These are phyloP conservation scores for Lepidium sativum DNA, from an alignment of 345 rosid genomes.

Conservation along the genomic window DNA sequence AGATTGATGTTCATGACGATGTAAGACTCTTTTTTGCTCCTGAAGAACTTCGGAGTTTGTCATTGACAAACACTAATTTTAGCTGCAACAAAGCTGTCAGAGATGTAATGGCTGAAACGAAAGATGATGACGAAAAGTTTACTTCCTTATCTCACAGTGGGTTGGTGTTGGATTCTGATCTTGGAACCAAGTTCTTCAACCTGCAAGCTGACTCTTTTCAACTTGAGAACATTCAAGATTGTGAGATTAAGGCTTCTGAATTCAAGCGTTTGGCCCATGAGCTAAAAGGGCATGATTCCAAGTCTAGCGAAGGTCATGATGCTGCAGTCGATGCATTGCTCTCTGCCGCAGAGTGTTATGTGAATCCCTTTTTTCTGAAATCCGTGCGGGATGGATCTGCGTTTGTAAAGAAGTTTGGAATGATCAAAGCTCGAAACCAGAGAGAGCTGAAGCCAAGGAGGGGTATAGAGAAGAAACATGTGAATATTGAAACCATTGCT, in stretches of 20 bases:
- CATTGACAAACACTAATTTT: slow-evolving; percentile 29
- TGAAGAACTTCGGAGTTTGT: slow-evolving; percentile 40
- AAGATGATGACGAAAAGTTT: slow-evolving; percentile 26
- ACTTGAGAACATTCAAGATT: slow-evolving; percentile 49
- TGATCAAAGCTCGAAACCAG: slow-evolving; percentile 16
- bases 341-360: slow-evolving; percentile 81
- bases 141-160: slow-evolving; percentile 29
- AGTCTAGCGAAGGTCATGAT: slow-evolving; percentile 60
- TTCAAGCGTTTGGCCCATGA: slow-evolving; percentile 65
- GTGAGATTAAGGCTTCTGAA: slow-evolving; percentile 76
- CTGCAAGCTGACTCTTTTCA: slow-evolving; percentile 63
- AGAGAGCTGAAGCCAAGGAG: not conserved
- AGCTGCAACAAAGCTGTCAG: slow-evolving; percentile 21
- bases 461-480: slow-evolving; percentile 23
- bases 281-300: slow-evolving; percentile 44
- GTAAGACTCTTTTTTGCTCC: slow-evolving; percentile 53
- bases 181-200: slow-evolving; percentile 45
- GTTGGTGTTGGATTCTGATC: slow-evolving; percentile 47
- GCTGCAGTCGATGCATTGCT: slow-evolving; percentile 82
- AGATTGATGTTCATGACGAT: slow-evolving; percentile 53
- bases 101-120: slow-evolving; percentile 34
- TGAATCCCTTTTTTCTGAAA: slow-evolving; percentile 66
- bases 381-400: slow-evolving; percentile 36
- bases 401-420: slow-evolving; percentile 22
- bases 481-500: slow-evolving; percentile 38